These are phyloP conservation scores for Closterium sp. DNA, from an alignment of 139 green algal species.

Conservation along the genomic window DNA sequence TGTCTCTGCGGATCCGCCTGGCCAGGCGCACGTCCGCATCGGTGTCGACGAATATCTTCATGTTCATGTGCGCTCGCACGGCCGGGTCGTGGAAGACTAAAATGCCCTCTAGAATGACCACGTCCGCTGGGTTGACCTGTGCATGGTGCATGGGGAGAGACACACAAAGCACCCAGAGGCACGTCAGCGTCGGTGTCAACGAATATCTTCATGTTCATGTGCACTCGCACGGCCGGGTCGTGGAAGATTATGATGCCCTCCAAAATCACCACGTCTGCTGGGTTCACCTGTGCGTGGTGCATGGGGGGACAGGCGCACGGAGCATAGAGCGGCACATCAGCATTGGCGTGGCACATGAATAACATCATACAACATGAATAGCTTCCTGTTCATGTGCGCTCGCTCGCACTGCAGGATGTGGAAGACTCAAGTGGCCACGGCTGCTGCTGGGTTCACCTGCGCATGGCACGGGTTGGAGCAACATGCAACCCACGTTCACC, in stretches of 20 bases:
- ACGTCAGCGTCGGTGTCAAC: no score
- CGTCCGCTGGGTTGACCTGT: conserved; percentile 73
- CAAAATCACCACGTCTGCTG: neutral
- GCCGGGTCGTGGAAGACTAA: conserved; percentile 84
- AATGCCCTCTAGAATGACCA: conserved; percentile 97
- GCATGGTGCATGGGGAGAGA: conserved; percentile 19
- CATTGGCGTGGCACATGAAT: no score
- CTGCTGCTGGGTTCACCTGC: no score
- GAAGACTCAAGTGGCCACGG: no score
- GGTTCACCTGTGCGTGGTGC: neutral
- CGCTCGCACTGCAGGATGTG: neutral
- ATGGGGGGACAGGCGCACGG: no score
- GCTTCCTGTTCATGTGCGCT: no score
- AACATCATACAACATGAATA: no score
- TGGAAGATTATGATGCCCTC: neutral
- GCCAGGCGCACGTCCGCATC: conserved; percentile 94
- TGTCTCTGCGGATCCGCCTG: conserved; percentile 88
- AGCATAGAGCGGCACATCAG: no score
- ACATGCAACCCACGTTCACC: no score
- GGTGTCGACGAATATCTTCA: conserved; percentile 79
- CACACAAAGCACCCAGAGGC: no score
- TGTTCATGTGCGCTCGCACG: conserved; percentile 78
- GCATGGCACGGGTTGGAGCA: no score
- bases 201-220: conserved; percentile 65
- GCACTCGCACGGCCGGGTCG: neutral